Evolutionary conservation across 148 eudicot species (phyloP), one percentile per base, ranked within the genome.

Genomic region (Vaccinium macrocarpon): DNA sequence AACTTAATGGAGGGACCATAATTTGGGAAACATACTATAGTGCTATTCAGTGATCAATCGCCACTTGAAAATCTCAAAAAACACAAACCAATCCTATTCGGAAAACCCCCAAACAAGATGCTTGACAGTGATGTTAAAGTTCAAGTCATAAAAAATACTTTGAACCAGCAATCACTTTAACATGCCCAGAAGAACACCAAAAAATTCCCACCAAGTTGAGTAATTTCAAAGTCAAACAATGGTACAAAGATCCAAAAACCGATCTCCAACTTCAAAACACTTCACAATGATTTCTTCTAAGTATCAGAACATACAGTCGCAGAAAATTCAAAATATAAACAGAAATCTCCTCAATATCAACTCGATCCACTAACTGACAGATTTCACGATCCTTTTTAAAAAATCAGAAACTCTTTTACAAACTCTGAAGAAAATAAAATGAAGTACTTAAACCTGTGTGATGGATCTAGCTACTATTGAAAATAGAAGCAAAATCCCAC

Each of bases 1-100:
- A 87, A 77, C 85, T 73, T 85, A 86, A 87, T 90, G 90, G 87
- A 87, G 91, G 90, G 92, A 84, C 90, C 91, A 80, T 84, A 53
- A 81, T 38, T 25, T 66, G 75, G 38, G 29, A 75, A 56, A 81
- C 79, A 81, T 50, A 64, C 81, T 85, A 32, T 80, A 32, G 76
- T 80, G 70, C 86, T 74, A 49, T 49, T 84, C 71, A 76, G 53
- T 73, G 68, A 83, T 84, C 82, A 80, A 74, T 86, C 83, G 61
- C 72, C 74, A 59, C n/a, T 50, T 52, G 62, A 76, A 21, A 27
- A 77, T 48, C 42, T 76, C 85, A 42, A 42, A 59, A 66, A 35
- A 66, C 35, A 68, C 42, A 86, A 62, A 46, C 27, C 14, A 32
- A 46, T 10, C 79, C 68, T 52, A 81, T 50, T 76, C 23, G 79